Base-by-base conservation (phyloP, 305 asterid species). In the Fraxinus paxiana region DNA sequence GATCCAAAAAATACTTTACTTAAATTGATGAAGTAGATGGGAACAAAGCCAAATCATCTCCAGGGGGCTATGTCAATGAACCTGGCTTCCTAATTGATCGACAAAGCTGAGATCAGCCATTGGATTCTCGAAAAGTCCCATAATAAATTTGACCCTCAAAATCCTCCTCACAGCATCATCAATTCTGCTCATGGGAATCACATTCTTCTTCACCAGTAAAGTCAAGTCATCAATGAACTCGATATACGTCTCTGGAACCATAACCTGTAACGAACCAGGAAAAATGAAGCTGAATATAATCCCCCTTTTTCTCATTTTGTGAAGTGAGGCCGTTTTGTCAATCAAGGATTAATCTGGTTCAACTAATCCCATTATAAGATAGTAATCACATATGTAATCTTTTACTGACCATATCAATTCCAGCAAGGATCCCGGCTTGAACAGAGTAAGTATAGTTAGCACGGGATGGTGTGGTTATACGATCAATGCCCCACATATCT, bases 331-430 rank as follows among this genome's bases (percentile, higher is more conserved):
- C 17, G 18, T 13, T 46, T 12, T 13, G 56, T 13, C 51, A 10
- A 41, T 41, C 15, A 41, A 10, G 1, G n/a, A 41, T 41, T 41
- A 9, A 41, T 41, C 48, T 41, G 48, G 48, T 41, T 41, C 48
- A 41, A 41, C 54, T 43, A 43, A 38, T 38, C 13, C 46, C 46
- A 35, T 1, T 8, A 8, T 9, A 38, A 38, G 48, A 38, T 38
- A 38, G 33, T 31, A n/a, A 31, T 30, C 37, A 38, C 33, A 7
- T 9, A 20, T 20, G 5, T 20, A 59, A 65, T 65, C 35, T 67
- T 78, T 63, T 24, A 30, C 83, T 78, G 74, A 87, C 93, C 93
- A 88, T 88, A 81, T 90, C 92, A 24, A 88, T 80, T 78, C 93
- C 93, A 77, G 93, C 92, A 73, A 35, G 79, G 51, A 90, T 79